A percentile compares a stretch with the other conserved stretches of the same genome.
Conservation (phyloP, 2,329 filamentous ascomycete genomes). For the Sclerotiophoma versabilis region DNA sequence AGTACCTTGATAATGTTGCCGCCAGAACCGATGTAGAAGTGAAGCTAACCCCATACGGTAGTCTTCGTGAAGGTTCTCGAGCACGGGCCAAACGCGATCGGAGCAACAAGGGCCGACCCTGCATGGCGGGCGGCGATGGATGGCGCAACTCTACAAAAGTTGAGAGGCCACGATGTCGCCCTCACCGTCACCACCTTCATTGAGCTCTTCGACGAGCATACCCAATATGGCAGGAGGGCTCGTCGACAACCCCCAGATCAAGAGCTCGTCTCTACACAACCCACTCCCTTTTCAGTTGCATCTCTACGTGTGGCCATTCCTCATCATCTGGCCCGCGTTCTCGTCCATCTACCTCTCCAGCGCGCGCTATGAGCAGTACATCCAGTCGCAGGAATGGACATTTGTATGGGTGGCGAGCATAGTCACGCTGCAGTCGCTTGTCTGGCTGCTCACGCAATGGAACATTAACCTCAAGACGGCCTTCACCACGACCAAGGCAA, state of each 20-base stretch:
- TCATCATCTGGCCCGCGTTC: conserved; percentile 90
- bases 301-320: conserved; percentile 91
- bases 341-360: conserved; percentile 83
- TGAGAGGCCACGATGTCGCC: conserved; percentile 19
- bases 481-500: conserved; percentile 79
- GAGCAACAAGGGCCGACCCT: conserved; percentile 11
- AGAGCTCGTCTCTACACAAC: conserved; percentile 84
- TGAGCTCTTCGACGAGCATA: too few relatives aligned
- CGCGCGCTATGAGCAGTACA: conserved; percentile 87
- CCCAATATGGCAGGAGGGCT: conserved; percentile 58
- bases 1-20: too few relatives aligned
- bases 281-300: conserved; percentile 83
- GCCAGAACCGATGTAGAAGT: background rate
- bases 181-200: background rate
- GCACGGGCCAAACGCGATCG: conserved; percentile 2
- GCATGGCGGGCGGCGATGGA: conserved; percentile 18
- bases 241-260: conserved; percentile 83
- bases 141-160: conserved; percentile 24
- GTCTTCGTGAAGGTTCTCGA: conserved; percentile 14
- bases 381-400: conserved; percentile 95
- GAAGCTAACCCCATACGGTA: conserved; percentile 6
- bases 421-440: conserved; percentile 82
- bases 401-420: conserved; percentile 93
- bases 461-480: conserved; percentile 83
- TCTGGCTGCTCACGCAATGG: conserved; percentile 98